Evolutionary conservation across 2,329 filamentous ascomycete genomes (phyloP), one percentile per base, ranked within the genome.

Genomic region (Lojkania enalia): DNA sequence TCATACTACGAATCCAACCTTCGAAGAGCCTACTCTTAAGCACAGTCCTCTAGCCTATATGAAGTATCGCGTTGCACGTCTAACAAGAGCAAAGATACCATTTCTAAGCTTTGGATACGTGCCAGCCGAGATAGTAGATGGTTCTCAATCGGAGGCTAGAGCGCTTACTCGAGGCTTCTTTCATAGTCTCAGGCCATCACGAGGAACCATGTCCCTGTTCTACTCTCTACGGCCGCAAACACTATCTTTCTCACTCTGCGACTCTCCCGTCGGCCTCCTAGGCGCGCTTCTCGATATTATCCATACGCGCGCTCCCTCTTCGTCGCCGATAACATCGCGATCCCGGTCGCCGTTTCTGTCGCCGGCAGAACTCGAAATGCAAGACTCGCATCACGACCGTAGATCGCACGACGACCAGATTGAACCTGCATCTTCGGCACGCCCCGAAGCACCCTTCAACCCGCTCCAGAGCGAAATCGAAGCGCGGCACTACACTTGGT

Each of bases 1-100:
- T 1, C 82, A 87, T 63, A 74, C 86, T 3, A 75, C 84, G 31
- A 79, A 80, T 9, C 83, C 84, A 2, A 73, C 77, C 0, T 67
- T 86, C 11, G 61, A 62, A 1, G 61, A 73, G 23, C 84, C 84
- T 2, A 77, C 57, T 7, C 51, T 76, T 1, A 65, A 67, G 14
- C 63, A 65, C 2, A 71, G 74, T 1, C 74, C 76, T 0, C 46
- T 75, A 18, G 74, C 72, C 19, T 85, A 78, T 75, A 51, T 76
- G 6, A 83, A 80, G 55, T 84, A 81, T 73, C 75, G 71, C 1
- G 48, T 83, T 16, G 82, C 81, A 54, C 51, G 62, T 71, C 18
- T 72, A 5, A 70, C 66, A 1, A 39, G 46, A 20, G 66, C 65
- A 5, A 63, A 56, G 25, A 44, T 83, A 23, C 66, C 74, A 12